phyloP scores from a whole-genome alignment of 495 filamentous ascomycete genomes.

The Tuber microsphaerosporum region DNA sequence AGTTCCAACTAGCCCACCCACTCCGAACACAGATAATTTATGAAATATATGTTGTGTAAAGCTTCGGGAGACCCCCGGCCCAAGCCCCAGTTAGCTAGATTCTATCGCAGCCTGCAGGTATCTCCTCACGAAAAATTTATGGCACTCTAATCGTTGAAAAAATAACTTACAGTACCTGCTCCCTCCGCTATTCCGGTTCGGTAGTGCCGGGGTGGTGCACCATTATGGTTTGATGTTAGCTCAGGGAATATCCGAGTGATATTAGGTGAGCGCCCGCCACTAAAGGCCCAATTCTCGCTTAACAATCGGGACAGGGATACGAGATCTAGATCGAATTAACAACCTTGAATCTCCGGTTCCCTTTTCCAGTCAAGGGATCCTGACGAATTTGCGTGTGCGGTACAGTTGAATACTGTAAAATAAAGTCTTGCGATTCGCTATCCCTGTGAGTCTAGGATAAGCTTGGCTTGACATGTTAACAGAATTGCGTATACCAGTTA shows the following conservation, averaged over 20 bases:
- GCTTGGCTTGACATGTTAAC: too few species aligned
- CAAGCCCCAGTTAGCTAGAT: accelerated
- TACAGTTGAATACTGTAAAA: neutral
- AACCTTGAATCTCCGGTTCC: too few species aligned
- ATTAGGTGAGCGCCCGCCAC: neutral
- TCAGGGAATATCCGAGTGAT: neutral
- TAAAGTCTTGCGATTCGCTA: too few species aligned
- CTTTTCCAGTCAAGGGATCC: neutral
- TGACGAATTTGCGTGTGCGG: neutral
- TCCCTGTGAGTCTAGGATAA: too few species aligned
- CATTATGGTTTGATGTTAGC: too few species aligned
- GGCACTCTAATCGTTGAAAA: neutral
- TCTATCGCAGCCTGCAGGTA: neutral
- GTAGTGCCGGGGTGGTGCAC: too few species aligned
- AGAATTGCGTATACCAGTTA: too few species aligned
- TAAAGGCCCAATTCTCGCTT: neutral
- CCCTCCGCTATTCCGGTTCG: too few species aligned
- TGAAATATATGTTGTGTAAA: neutral
- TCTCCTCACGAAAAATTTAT: neutral
- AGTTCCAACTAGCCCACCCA: neutral
- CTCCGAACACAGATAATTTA: too few species aligned
- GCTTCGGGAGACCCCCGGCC: neutral
- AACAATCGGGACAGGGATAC: neutral
- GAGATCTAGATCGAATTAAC: neutral
- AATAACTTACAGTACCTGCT: neutral